Evolutionary conservation across 176 grass and related monocot species (phyloP).

Genomic region (Hyparrhenia diplandra): DNA sequence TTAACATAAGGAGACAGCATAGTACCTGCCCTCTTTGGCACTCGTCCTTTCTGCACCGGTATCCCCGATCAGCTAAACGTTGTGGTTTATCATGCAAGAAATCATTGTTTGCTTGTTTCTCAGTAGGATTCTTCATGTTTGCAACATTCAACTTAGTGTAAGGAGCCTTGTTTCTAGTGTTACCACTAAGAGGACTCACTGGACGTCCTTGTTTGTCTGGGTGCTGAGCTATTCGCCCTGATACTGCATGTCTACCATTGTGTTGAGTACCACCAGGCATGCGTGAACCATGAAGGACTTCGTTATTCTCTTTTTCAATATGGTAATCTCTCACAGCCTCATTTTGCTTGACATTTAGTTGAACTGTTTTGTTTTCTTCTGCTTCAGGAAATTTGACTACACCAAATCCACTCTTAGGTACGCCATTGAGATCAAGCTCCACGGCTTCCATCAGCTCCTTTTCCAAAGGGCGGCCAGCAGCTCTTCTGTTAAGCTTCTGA

Average conservation of each 20-base stretch:
- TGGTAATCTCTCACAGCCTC: conserved; percentile 11
- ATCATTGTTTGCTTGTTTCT: conserved; percentile 31
- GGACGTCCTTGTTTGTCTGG: conserved; percentile 40
- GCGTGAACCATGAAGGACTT: background rate
- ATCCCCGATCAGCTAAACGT: conserved; percentile 4
- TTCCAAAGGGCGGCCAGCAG: background rate
- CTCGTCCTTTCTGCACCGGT: conserved; percentile 15
- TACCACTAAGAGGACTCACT: conserved; percentile 41
- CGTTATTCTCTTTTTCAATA: conserved; percentile 50
- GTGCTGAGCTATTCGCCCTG: conserved; percentile 24
- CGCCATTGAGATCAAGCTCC: conserved; percentile 47
- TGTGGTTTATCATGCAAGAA: conserved; percentile 7
- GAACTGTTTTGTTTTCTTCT: conserved; percentile 25
- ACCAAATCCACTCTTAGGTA: conserved; percentile 41
- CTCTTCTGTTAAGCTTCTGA: conserved; percentile 29
- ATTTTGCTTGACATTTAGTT: conserved; percentile 23
- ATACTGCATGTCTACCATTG: conserved; percentile 2
- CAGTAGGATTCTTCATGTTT: conserved; percentile 19
- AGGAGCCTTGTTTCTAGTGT: conserved; percentile 40
- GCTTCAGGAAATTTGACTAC: conserved; percentile 31
- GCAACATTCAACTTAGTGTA: conserved; percentile 42
- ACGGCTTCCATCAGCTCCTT: conserved; percentile 42
- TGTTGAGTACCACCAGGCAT: conserved; percentile 27
- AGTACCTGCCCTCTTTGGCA: conserved; percentile 17
- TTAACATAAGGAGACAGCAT: conserved; percentile 59